phyloP scores from a whole-genome alignment of 2,329 filamentous ascomycete species.

The Onygenales sp. region DNA sequence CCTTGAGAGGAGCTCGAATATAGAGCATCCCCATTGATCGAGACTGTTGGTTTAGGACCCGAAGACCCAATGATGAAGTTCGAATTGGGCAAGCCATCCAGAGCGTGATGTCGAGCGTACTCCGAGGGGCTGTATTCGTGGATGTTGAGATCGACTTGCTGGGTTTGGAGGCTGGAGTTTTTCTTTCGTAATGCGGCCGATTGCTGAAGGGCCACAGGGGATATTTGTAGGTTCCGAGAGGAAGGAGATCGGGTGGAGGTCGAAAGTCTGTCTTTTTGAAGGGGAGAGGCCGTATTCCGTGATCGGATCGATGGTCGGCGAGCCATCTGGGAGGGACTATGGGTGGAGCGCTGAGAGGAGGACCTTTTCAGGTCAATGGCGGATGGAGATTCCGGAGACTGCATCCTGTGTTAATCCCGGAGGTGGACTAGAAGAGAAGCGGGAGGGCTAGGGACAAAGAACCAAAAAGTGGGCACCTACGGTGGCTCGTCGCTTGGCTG shows the following conservation, averaged over 20 bases:
- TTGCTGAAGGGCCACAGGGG: background rate
- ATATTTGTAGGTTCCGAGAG: constrained; percentile 9
- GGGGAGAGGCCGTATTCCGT: constrained; percentile 14
- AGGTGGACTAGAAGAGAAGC: constrained; percentile 14
- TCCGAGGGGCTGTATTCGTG: constrained; percentile 34
- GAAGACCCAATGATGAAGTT: background rate
- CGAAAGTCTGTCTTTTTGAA: background rate
- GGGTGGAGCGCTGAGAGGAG: constrained; percentile 22
- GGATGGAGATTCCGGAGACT: constrained; percentile 30
- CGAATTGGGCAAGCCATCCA: constrained; percentile 19
- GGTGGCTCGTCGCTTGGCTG: constrained; percentile 36
- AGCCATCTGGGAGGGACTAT: constrained; percentile 16
- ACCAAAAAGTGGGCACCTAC: constrained; percentile 35
- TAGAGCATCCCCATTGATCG: constrained; percentile 13
- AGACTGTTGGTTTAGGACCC: background rate
- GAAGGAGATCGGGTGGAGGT: constrained; percentile 17
- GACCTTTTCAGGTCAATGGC: constrained; percentile 23
- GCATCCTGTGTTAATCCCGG: constrained; percentile 32
- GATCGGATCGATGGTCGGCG: constrained; percentile 21
- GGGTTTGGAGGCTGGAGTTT: constrained; percentile 21
- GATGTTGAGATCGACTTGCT: constrained; percentile 23
- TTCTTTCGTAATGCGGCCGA: constrained; percentile 20
- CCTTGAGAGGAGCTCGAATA: constrained; percentile 12
- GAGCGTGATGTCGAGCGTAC: constrained; percentile 24
- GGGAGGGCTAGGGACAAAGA: constrained; percentile 15